Percentiles rank a stretch among this genome's conserved stretches.
Conservation (phyloP, 2,329 filamentous ascomycete genomes). For the Colletotrichum cordylinicola region DNA sequence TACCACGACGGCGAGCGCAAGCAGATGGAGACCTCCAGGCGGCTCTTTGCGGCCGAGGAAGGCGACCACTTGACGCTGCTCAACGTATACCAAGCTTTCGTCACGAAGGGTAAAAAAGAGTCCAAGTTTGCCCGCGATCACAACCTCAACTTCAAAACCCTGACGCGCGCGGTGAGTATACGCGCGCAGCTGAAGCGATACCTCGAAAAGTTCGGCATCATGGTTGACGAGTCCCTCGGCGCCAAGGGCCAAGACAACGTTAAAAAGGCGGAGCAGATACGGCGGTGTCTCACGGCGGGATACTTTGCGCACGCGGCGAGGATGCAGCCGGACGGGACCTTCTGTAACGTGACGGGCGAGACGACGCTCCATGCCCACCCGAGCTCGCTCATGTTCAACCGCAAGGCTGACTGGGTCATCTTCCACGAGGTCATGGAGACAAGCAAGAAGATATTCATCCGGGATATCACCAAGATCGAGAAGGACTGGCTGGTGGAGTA, state of each 20-base stretch:
- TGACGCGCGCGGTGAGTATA: constrained; percentile 84
- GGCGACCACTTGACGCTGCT: constrained; percentile 92
- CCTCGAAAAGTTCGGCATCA: constrained; percentile 82
- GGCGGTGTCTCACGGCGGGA: constrained; percentile 84
- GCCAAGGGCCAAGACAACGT: constrained; percentile 28
- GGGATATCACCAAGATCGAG: constrained; percentile 92
- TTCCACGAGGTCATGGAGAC: constrained; percentile 95
- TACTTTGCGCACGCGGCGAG: constrained; percentile 93
- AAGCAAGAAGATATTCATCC: constrained; percentile 84
- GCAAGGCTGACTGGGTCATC: constrained; percentile 95
- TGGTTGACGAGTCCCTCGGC: constrained; percentile 66
- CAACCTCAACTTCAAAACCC: constrained; percentile 83
- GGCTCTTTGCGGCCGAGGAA: constrained; percentile 89
- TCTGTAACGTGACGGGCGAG: constrained; percentile 82
- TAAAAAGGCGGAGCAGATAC: constrained; percentile 72
- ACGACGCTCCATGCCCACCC: constrained; percentile 87
- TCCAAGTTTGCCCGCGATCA: constrained; percentile 87
- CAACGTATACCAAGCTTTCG: constrained; percentile 91
- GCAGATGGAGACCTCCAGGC: constrained; percentile 73
- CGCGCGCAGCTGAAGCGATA: constrained; percentile 86
- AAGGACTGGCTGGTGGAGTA: constrained; percentile 92
- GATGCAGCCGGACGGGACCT: constrained; percentile 93
- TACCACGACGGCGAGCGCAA: constrained; percentile 80
- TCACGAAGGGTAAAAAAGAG: constrained; percentile 83
- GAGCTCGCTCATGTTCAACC: constrained; percentile 92